Conservation (phyloP, 257 asterid genomes). For the Capsicum chinense region DNA sequence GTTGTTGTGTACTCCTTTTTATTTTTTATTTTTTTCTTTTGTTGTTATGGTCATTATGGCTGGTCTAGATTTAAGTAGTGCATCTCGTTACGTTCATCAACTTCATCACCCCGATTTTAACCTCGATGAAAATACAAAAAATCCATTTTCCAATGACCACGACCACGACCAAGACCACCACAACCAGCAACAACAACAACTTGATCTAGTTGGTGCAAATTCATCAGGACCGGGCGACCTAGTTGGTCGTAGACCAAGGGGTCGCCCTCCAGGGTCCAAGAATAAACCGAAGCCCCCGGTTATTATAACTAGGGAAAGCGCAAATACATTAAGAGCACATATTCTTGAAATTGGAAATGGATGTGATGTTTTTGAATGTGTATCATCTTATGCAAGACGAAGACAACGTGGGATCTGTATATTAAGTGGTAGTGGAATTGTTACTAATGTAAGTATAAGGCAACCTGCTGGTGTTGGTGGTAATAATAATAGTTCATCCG, state of each 20-base stretch:
- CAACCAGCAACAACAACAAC: background rate
- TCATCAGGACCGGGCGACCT: conserved; percentile 48
- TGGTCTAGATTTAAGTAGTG: conserved; percentile 75
- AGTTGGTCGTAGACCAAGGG: conserved; percentile 56
- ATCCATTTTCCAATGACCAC: conserved; percentile 45
- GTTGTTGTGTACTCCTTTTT: conserved; percentile 20
- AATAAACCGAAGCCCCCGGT: conserved; percentile 62
- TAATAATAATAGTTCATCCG: conserved; percentile 26
- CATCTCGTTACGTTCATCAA: conserved; percentile 65
- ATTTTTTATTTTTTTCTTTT: conserved; percentile 32
- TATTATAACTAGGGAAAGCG: conserved; percentile 61
- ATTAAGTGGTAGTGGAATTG: conserved; percentile 59
- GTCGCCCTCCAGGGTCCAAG: conserved; percentile 64
- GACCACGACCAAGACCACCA: background rate
- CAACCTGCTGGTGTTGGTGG: conserved; percentile 51
- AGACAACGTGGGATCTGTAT: conserved; percentile 68
- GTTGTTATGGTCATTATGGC: conserved; percentile 54
- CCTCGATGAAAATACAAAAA: conserved; percentile 47
- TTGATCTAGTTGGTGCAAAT: conserved; percentile 37
- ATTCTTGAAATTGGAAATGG: conserved; percentile 56
- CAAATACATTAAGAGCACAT: conserved; percentile 62
- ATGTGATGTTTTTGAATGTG: conserved; percentile 54
- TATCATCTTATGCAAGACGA: conserved; percentile 52
- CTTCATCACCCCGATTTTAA: conserved; percentile 61
- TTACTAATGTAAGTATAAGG: conserved; percentile 53